A percentile compares a stretch with the other conserved stretches of the same genome.
Conservation (phyloP, 2,329 filamentous ascomycete genomes). For the Penicillium olsonii region DNA sequence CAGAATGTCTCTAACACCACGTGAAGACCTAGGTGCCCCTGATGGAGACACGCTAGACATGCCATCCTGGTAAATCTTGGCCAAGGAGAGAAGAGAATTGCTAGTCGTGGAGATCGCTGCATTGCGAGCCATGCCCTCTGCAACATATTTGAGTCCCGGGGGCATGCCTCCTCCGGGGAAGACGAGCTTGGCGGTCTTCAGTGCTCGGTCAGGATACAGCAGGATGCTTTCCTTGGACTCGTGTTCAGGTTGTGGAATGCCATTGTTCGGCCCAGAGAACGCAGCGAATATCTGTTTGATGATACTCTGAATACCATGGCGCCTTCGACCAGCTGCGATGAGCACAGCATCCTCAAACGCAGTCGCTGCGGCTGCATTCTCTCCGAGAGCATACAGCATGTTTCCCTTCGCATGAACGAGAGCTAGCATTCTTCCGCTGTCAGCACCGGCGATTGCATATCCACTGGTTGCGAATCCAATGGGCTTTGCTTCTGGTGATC, state of each 20-base stretch:
- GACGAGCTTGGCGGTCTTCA: slow-evolving; percentile 78
- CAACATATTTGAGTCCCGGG: slow-evolving; percentile 74
- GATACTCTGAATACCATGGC: slow-evolving; percentile 72
- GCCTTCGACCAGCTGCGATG: slow-evolving; percentile 74
- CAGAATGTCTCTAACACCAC: slow-evolving; percentile 86
- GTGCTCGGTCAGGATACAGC: slow-evolving; percentile 78
- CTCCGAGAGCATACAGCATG: slow-evolving; percentile 87
- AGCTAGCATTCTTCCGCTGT: slow-evolving; percentile 92
- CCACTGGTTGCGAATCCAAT: slow-evolving; percentile 74
- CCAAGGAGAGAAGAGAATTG: slow-evolving; percentile 89
- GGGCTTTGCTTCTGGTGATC: slow-evolving; percentile 33
- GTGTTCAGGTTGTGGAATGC: slow-evolving; percentile 39
- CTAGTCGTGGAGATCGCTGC: slow-evolving; percentile 90
- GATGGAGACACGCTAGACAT: slow-evolving; percentile 71
- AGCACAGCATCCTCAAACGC: slow-evolving; percentile 95
- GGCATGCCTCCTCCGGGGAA: slow-evolving; percentile 76
- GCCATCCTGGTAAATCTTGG: slow-evolving; percentile 96
- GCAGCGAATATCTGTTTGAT: slow-evolving; percentile 76
- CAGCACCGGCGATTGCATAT: slow-evolving; percentile 78
- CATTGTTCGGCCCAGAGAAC: slow-evolving; percentile 54
- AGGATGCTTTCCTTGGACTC: slow-evolving; percentile 65
- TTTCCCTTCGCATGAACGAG: slow-evolving; percentile 98
- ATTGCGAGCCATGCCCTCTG: slow-evolving; percentile 70
- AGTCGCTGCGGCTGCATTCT: slow-evolving; percentile 75
- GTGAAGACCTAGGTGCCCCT: slow-evolving; percentile 61